phyloP scores from a whole-genome alignment of 805 yeast species.

The Wickerhamomyces xylosicus region DNA sequence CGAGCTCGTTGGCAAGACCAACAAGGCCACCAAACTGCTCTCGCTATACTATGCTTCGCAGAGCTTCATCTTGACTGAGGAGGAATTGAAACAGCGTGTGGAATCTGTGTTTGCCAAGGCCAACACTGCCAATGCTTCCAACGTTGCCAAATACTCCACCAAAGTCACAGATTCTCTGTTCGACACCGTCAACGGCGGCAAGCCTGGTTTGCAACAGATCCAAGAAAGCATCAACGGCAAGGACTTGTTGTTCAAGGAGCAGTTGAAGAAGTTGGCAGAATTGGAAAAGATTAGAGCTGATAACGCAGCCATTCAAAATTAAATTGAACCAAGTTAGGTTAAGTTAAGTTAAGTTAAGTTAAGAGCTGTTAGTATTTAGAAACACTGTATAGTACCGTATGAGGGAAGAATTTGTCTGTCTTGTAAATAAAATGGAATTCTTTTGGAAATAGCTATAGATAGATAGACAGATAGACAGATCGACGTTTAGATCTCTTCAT shows the following conservation, averaged over 20 bases:
- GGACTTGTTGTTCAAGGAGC: constrained; percentile 19
- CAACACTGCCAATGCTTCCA: background rate
- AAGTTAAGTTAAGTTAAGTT: too few relatives aligned
- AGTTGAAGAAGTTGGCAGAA: constrained; percentile 11
- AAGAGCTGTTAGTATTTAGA: too few relatives aligned
- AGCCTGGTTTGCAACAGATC: constrained; percentile 24
- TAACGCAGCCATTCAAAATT: too few relatives aligned
- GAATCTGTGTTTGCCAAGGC: constrained; percentile 39
- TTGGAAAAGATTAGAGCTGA: background rate
- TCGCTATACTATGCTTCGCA: constrained; percentile 64
- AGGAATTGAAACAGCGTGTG: constrained; percentile 46
- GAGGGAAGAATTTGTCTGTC: too few relatives aligned
- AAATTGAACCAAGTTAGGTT: background rate
- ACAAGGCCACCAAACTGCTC: constrained; percentile 46
- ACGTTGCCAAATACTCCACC: constrained; percentile 8
- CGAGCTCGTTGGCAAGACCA: constrained; percentile 41
- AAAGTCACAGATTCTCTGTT: constrained; percentile 23
- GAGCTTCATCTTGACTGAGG: constrained; percentile 64
- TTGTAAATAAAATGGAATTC: too few relatives aligned
- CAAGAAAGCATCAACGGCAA: constrained; percentile 26
- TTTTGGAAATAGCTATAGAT: too few relatives aligned
- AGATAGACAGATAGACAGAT: too few relatives aligned
- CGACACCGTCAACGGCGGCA: constrained; percentile 24
- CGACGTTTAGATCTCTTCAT: too few relatives aligned
- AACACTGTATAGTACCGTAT: too few relatives aligned